These are phyloP conservation scores for Euphrasia arctica DNA, from an alignment of 305 asterid species.

Conservation along the genomic window DNA sequence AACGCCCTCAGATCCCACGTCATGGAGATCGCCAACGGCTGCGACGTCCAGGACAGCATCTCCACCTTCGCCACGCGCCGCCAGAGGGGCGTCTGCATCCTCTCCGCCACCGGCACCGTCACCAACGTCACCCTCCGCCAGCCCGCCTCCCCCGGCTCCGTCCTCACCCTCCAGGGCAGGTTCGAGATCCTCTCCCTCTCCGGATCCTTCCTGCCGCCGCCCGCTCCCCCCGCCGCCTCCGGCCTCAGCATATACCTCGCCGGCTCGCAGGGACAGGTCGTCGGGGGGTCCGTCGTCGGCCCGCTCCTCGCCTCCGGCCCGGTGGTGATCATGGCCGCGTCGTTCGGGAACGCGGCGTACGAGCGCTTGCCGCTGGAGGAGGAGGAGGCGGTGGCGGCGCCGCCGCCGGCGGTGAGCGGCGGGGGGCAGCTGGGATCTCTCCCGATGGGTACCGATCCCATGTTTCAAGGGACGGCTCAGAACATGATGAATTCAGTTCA, in stretches of 20 bases:
- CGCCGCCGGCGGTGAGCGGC: conserved; percentile 19
- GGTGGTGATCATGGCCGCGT: conserved; percentile 54
- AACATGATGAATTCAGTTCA: not conserved
- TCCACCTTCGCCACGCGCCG: conserved; percentile 50
- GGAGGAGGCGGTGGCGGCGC: conserved; percentile 30
- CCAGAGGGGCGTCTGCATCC: conserved; percentile 51
- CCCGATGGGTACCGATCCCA: conserved; percentile 1
- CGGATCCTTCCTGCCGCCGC: conserved; percentile 58
- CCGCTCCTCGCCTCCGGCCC: conserved; percentile 54
- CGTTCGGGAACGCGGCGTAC: conserved; percentile 55
- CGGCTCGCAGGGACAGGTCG: conserved; percentile 59
- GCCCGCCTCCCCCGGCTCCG: conserved; percentile 43
- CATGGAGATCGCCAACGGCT: conserved; percentile 45
- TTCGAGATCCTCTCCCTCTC: conserved; percentile 59
- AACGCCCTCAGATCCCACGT: conserved; percentile 54
- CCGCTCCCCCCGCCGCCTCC: conserved; percentile 53
- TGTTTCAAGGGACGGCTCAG: not conserved
- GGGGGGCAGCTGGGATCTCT: conserved; percentile 31
- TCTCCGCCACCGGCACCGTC: conserved; percentile 54
- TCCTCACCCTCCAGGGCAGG: conserved; percentile 44
- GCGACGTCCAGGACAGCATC: conserved; percentile 47
- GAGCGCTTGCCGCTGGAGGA: conserved; percentile 55
- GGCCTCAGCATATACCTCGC: conserved; percentile 47
- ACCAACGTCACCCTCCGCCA: conserved; percentile 52
- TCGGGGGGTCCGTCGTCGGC: conserved; percentile 51